These are phyloP conservation scores for Massospora cicadina DNA, from an alignment of 371 early-diverging fungal species.

Conservation along the genomic window DNA sequence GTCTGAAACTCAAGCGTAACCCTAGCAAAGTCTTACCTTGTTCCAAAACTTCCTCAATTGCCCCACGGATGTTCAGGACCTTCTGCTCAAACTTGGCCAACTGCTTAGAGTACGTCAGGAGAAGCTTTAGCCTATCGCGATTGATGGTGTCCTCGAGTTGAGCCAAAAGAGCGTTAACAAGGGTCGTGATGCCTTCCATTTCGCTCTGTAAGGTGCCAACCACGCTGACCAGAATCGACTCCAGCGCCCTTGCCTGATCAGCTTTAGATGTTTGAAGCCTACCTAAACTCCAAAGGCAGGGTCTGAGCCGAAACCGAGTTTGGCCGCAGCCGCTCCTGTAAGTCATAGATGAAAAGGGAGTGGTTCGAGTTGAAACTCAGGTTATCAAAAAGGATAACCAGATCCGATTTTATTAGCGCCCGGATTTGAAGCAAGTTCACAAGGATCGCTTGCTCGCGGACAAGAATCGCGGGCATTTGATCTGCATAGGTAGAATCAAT, in stretches of 20 bases:
- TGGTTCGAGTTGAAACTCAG: conserved; percentile 47
- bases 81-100: conserved; percentile 55
- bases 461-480: conserved; percentile 69
- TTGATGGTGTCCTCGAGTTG: conserved; percentile 59
- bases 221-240: conserved; percentile 61
- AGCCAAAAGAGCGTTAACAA: conserved; percentile 39
- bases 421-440: conserved; percentile 61
- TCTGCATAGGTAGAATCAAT: conserved; percentile 58
- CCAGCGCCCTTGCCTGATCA: conserved; percentile 35
- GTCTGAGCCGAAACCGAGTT: conserved; percentile 25
- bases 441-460: conserved; percentile 62
- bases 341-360: conserved; percentile 55
- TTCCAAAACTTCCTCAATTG: conserved; percentile 59
- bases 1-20: conserved; percentile 25
- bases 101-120: conserved; percentile 55
- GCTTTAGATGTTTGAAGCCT: conserved; percentile 2
- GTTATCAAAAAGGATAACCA: conserved; percentile 57
- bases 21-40: conserved; percentile 26
- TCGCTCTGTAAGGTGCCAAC: conserved; percentile 50
- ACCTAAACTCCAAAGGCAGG: conserved; percentile 55
- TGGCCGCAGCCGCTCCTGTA: conserved; percentile 47
- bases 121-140: conserved; percentile 47
- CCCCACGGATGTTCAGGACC: conserved; percentile 50
- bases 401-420: conserved; percentile 64
- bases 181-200: conserved; percentile 39